Conservation (phyloP, 495 filamentous ascomycete species). For the Sordaria brevicollis region DNA sequence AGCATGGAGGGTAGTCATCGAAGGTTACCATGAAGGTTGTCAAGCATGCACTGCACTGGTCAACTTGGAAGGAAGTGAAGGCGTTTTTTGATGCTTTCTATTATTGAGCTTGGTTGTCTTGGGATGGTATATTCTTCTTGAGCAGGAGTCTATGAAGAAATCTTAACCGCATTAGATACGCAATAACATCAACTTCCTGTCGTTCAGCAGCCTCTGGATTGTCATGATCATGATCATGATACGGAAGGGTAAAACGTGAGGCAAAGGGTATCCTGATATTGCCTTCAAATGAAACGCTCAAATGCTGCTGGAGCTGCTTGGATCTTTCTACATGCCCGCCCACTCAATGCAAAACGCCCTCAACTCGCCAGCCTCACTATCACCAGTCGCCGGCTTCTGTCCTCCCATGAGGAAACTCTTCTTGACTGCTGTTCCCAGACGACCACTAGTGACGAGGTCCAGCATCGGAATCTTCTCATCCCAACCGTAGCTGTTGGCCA, state of each 20-base stretch:
- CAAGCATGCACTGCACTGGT: not conserved
- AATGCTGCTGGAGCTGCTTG: no score
- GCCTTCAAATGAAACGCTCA: not conserved
- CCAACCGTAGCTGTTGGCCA: conserved; percentile 69
- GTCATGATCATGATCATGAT: no score
- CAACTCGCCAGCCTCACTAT: conserved; percentile 5
- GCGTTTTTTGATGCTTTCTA: not conserved
- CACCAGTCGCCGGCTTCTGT: not conserved
- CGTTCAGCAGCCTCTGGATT: not conserved
- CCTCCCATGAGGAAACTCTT: conserved; percentile 89
- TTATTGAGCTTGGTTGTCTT: not conserved
- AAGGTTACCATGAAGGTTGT: not conserved
- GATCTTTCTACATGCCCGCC: conserved; percentile 23
- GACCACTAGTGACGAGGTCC: conserved; percentile 73
- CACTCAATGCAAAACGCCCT: conserved; percentile 26
- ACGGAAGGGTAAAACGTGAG: not conserved
- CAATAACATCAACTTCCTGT: not conserved
- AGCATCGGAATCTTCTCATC: conserved; percentile 76
- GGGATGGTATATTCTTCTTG: not conserved
- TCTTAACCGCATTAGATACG: not conserved
- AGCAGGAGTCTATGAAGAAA: not conserved
- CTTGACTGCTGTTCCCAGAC: conserved; percentile 89
- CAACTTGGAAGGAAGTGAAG: not conserved
- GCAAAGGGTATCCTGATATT: not conserved
- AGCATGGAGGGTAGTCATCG: not conserved